Evolutionary conservation across 768 basidiomycete genomes (phyloP), one percentile per base, ranked within the genome.

Genomic region (Russula foetens): DNA sequence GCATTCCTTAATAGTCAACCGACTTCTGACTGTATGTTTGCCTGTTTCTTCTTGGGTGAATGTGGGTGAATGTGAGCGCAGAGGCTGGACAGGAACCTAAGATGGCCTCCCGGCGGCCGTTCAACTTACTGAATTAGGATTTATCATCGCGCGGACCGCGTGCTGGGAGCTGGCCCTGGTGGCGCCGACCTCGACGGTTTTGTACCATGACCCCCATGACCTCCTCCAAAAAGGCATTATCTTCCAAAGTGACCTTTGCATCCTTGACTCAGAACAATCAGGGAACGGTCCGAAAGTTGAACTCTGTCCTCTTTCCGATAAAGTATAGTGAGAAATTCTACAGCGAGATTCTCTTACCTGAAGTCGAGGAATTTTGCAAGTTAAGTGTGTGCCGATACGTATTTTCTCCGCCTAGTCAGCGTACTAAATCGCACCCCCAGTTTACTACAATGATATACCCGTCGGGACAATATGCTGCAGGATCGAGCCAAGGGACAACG

Each of bases 381-480:
- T 85, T 95, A 66, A 80, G 92, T 93, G 67, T 68, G 89, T 77
- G 29, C n/a, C 46, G 60, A 64, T 43, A 4, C 58, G 56, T 61
- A 47, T 39, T 61, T 62, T 50, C 28, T 29, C 19, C 39, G 4
- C 17, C 41, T 7, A 38, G 38, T 47, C 39, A 23, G 39, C 44
- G 46, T 31, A 21, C n/a, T 43, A 39, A n/a, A 58, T 50, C 14
- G 28, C 29, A 46, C 64, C 24, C 44, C 47, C 67, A 93, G 93
- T 94, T 50, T 94, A 93, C 74, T 94, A 88, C 75, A 94, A 93
- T 75, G 92, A 96, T 75, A 78, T 96, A 59, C 91, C 93, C 48
- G 86, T 95, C 63, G 92, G 93, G 60, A 90, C 85, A 5, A 81
- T 94, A 68, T 92, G 90, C 72, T 92, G 89, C 75, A 83, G 90